phyloP scores from a whole-genome alignment of 2,329 filamentous ascomycete genomes.

The Trichoderma simmonsii region DNA sequence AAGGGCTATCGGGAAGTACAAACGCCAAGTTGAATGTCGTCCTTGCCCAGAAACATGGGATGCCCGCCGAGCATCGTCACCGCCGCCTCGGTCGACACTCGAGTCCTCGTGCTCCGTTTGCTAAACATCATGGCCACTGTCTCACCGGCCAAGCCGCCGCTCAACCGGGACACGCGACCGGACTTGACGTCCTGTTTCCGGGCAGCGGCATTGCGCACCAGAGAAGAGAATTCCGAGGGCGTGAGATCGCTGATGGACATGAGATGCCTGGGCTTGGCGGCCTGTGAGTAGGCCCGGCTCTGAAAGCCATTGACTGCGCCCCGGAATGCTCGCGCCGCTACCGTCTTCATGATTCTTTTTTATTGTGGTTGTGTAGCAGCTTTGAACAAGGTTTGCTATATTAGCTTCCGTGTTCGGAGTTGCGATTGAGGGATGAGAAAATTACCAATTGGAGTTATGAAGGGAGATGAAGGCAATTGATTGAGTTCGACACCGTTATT shows the following conservation, averaged over 20 bases:
- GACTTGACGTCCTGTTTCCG: conserved; percentile 78
- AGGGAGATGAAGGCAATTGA: not conserved
- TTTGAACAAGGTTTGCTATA: not conserved
- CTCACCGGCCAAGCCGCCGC: conserved; percentile 67
- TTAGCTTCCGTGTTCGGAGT: not conserved
- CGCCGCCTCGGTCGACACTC: conserved; percentile 89
- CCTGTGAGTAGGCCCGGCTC: conserved; percentile 43
- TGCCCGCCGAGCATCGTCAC: conserved; percentile 86
- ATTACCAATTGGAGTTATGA: not conserved
- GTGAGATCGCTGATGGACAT: conserved; percentile 88
- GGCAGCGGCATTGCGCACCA: conserved; percentile 77
- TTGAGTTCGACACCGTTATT: no score
- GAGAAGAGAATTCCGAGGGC: conserved; percentile 70
- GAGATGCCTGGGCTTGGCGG: conserved; percentile 67
- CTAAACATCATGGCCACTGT: conserved; percentile 95
- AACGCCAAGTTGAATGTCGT: conserved; percentile 93
- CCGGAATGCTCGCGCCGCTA: conserved; percentile 34
- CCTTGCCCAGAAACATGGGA: conserved; percentile 93
- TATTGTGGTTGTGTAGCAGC: not conserved
- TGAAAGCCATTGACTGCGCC: conserved; percentile 37
- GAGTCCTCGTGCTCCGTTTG: conserved; percentile 90
- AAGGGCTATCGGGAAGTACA: conserved; percentile 27
- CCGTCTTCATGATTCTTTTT: conserved; percentile 31
- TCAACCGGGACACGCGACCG: conserved; percentile 49
- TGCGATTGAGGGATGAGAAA: not conserved